phyloP scores from a whole-genome alignment of 768 basidiomycete genomes.

The Collybiopsis luxurians region DNA sequence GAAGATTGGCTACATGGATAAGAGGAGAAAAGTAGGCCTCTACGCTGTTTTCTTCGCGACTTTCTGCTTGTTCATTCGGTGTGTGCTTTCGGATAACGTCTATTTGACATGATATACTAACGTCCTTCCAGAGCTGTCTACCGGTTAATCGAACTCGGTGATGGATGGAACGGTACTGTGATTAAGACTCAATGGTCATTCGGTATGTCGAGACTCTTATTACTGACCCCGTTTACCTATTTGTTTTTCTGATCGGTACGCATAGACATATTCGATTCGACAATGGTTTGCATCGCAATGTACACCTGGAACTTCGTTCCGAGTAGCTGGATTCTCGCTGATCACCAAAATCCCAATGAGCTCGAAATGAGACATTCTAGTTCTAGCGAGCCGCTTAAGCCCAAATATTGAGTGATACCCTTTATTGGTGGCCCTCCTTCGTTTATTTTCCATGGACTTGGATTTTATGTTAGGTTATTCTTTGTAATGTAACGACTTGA shows the following conservation, averaged over 20 bases:
- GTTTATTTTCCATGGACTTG: too few species aligned
- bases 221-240: too few species aligned
- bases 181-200: conserved; percentile 41
- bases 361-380: neutral
- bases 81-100: neutral
- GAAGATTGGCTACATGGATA: conserved; percentile 39
- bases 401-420: neutral
- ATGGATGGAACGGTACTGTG: conserved; percentile 44
- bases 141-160: conserved; percentile 38
- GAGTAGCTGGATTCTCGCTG: conserved; percentile 16
- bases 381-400: neutral
- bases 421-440: too few species aligned
- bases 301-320: conserved; percentile 26
- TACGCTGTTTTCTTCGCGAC: conserved; percentile 11
- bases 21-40: conserved; percentile 26
- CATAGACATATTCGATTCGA: conserved; percentile 20
- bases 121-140: conserved; percentile 32
- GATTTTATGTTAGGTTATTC: too few species aligned
- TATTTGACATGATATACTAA: too few species aligned
- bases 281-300: conserved; percentile 29
- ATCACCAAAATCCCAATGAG: neutral
- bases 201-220: conserved; percentile 23
- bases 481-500: too few species aligned
- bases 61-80: conserved; percentile 2
- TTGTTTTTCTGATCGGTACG: neutral